Percentiles rank a stretch among this genome's conserved stretches.
Evolutionary conservation across 2,329 filamentous ascomycete species (phyloP).

Genomic region (Colletotrichum eleusines): DNA sequence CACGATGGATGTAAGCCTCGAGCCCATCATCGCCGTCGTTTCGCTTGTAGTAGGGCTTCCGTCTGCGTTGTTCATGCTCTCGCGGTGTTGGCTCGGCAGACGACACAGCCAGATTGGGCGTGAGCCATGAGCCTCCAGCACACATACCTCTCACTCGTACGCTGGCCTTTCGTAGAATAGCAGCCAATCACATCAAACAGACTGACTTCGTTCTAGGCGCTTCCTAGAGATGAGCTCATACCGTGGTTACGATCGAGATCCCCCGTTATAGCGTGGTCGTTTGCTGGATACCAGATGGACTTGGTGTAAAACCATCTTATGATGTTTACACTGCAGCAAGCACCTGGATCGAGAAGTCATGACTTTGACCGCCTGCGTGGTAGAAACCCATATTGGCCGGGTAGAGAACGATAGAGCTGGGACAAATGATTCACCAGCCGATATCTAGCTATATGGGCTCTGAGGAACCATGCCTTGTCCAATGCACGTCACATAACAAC

Average conservation of each 20-base stretch:
- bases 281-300: background rate
- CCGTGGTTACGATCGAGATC: background rate
- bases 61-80: conserved; percentile 19
- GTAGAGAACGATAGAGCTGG: background rate
- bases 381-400: background rate
- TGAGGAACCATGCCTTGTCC: background rate
- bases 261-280: background rate
- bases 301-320: background rate
- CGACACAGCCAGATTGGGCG: background rate
- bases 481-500: background rate
- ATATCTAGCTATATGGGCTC: background rate
- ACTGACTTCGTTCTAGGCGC: background rate
- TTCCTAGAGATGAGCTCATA: background rate
- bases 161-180: background rate
- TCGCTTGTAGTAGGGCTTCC: conserved; percentile 19
- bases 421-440: background rate
- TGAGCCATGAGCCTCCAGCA: background rate
- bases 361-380: too few relatives aligned
- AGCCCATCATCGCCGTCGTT: conserved; percentile 26
- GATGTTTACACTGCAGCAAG: background rate
- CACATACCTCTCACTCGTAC: too few relatives aligned
- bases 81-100: background rate
- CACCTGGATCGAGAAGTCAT: background rate
- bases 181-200: background rate
- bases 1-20: conserved; percentile 24